These are phyloP conservation scores for Salix viminalis DNA, from an alignment of 345 rosid genomes.

Conservation along the genomic window DNA sequence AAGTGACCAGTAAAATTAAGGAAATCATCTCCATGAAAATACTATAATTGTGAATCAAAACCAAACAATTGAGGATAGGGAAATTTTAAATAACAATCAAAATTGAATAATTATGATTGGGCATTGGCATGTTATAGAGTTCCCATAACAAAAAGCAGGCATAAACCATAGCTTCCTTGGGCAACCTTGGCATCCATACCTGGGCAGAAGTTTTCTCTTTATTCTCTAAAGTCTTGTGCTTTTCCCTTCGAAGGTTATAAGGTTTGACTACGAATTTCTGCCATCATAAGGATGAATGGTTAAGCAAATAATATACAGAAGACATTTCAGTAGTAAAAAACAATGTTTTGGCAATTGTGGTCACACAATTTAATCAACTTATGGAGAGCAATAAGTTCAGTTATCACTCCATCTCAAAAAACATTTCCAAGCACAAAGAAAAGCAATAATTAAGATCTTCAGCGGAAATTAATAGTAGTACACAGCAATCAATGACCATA, in stretches of 20 bases:
- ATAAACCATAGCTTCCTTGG: conserved; percentile 3
- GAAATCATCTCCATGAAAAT: too few relatives aligned
- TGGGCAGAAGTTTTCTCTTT: conserved; percentile 60
- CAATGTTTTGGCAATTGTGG: background rate
- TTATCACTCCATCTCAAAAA: background rate
- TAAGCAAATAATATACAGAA: background rate
- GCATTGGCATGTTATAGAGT: too few relatives aligned
- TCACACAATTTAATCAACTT: background rate
- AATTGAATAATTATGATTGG: too few relatives aligned
- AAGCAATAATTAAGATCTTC: background rate
- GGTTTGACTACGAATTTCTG: conserved; percentile 86
- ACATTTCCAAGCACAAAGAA: background rate
- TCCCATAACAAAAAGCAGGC: background rate
- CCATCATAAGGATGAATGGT: background rate
- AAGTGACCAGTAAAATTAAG: too few relatives aligned
- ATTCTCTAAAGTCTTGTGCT: conserved; percentile 63
- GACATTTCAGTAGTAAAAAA: conserved; percentile 1
- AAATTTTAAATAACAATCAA: background rate
- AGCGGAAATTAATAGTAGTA: background rate
- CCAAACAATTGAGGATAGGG: background rate
- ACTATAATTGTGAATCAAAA: background rate
- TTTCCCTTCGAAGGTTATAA: conserved; percentile 60
- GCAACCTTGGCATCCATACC: conserved; percentile 39
- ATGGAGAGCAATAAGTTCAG: background rate
- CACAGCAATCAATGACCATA: background rate